Evolutionary conservation across 257 asterid species (phyloP).

Genomic region (Solanum sejunctum): DNA sequence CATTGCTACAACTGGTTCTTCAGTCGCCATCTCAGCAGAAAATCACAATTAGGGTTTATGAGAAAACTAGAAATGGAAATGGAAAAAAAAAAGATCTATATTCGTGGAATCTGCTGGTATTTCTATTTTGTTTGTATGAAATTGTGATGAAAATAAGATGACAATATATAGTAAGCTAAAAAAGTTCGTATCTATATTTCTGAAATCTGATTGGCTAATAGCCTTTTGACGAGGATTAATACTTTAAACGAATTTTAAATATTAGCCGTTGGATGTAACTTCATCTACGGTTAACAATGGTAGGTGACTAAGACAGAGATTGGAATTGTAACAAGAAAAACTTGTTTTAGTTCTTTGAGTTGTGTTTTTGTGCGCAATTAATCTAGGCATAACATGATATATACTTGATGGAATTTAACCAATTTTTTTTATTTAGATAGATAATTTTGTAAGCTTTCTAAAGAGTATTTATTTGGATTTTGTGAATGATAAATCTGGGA

Average conservation of each 20-base stretch:
- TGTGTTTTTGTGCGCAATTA: slow-evolving; percentile 63
- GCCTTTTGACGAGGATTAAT: slow-evolving; percentile 43
- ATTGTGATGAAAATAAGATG: slow-evolving; percentile 13
- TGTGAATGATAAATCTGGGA: background rate
- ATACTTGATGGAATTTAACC: slow-evolving; percentile 1
- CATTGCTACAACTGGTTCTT: slow-evolving; percentile 27
- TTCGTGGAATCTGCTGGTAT: background rate
- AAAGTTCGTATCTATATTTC: slow-evolving; percentile 13
- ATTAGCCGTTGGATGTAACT: slow-evolving; percentile 38
- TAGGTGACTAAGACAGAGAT: slow-evolving; percentile 20
- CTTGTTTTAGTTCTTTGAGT: slow-evolving; percentile 13
- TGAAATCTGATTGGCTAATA: slow-evolving; percentile 46
- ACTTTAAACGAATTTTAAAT: slow-evolving; percentile 32
- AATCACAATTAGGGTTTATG: slow-evolving; percentile 3
- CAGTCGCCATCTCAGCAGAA: slow-evolving; percentile 21
- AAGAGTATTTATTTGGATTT: background rate
- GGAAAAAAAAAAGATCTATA: background rate
- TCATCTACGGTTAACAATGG: slow-evolving; percentile 42
- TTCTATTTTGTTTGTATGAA: background rate
- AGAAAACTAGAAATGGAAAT: background rate
- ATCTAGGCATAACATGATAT: slow-evolving; percentile 18
- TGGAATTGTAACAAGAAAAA: slow-evolving; percentile 7
- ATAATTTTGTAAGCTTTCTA: slow-evolving; percentile 47
- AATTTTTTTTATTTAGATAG: background rate
- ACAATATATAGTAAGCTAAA: slow-evolving; percentile 33